phyloP scores from a whole-genome alignment of 202 grass and related monocot species.

The Digitaria exilis region DNA sequence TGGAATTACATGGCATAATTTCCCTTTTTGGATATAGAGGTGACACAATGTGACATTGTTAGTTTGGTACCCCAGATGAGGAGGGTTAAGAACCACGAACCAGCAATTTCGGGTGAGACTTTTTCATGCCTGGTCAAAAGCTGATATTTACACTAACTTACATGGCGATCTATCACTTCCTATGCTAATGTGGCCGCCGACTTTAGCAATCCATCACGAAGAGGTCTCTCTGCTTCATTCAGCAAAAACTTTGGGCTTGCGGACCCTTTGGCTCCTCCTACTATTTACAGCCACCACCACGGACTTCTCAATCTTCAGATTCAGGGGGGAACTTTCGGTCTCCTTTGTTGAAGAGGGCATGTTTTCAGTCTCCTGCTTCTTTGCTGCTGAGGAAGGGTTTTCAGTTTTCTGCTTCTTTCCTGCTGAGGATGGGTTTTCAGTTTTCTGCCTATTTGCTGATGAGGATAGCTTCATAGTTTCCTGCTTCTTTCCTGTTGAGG shows the following conservation, averaged over 20 bases:
- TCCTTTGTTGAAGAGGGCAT: neutral
- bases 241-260: conserved; percentile 44
- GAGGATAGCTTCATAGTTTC: conserved; percentile 3
- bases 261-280: conserved; percentile 56
- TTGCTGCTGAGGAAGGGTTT: no score
- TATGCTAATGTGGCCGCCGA: neutral
- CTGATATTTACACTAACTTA: conserved; percentile 46
- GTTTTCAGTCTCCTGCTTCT: no score
- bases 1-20: neutral
- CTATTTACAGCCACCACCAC: conserved; percentile 46
- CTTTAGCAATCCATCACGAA: neutral
- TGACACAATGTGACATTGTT: conserved; percentile 5
- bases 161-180: neutral
- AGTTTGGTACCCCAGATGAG: neutral
- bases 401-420: conserved; percentile 20
- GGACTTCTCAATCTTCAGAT: conserved; percentile 41
- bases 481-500: neutral
- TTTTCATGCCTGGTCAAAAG: neutral
- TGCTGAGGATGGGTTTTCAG: conserved; percentile 17
- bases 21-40: neutral
- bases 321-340: conserved; percentile 3
- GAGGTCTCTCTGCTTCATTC: conserved; percentile 26
- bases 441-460: conserved; percentile 19
- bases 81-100: neutral
- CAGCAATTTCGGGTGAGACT: neutral